These are phyloP conservation scores for Pestalotiopsis fici DNA, from an alignment of 2,329 filamentous ascomycete species.

Conservation along the genomic window DNA sequence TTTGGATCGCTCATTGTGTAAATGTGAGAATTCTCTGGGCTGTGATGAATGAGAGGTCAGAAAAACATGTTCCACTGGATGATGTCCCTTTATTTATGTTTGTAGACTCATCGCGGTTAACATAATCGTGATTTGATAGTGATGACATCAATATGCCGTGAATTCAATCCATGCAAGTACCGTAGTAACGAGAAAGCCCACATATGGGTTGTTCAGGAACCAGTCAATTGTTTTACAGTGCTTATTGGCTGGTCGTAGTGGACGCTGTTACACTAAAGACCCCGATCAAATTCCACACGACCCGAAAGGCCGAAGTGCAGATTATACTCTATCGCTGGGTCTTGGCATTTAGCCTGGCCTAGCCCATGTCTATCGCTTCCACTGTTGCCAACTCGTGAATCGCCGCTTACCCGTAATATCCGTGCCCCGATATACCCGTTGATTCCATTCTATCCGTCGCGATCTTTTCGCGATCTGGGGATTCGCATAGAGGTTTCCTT, in stretches of 20 bases:
- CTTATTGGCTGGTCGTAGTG: not conserved
- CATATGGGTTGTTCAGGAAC: not conserved
- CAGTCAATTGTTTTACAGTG: not conserved
- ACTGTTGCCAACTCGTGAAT: not conserved
- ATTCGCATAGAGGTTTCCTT: too few species aligned
- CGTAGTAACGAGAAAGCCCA: not conserved
- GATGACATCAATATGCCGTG: constrained; percentile 3
- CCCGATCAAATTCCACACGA: not conserved
- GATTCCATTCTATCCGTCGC: not conserved
- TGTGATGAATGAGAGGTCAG: not conserved
- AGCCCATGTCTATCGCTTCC: not conserved
- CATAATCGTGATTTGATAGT: not conserved
- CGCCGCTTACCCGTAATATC: not conserved
- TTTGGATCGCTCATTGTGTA: constrained; percentile 24
- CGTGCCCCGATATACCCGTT: not conserved
- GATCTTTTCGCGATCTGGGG: not conserved
- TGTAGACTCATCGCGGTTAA: not conserved
- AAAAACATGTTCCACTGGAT: not conserved
- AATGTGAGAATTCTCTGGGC: not conserved
- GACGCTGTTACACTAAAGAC: not conserved
- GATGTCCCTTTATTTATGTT: not conserved
- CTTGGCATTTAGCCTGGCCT: not conserved
- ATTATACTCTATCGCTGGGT: not conserved
- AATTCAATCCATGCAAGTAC: not conserved
- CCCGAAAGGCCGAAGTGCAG: not conserved